Conservation (phyloP, 2,329 filamentous ascomycete species). For the Geosmithia flava region DNA sequence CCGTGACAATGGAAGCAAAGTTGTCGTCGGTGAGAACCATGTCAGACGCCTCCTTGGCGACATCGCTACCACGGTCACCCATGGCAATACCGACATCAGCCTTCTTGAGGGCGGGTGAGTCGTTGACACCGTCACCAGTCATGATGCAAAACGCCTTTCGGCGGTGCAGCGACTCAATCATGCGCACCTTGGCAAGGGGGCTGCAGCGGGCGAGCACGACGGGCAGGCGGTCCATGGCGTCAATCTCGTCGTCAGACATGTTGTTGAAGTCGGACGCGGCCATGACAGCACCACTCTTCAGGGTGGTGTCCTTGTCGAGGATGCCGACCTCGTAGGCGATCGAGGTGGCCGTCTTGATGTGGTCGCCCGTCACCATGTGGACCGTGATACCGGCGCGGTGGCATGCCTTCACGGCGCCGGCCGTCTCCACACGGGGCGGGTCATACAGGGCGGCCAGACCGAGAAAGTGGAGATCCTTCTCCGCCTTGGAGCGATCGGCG, state of each 20-base stretch:
- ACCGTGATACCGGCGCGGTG: slow-evolving; percentile 50
- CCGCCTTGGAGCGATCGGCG: slow-evolving; percentile 38
- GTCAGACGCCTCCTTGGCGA: slow-evolving; percentile 71
- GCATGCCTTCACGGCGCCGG: slow-evolving; percentile 45
- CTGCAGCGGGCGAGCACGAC: slow-evolving; percentile 59
- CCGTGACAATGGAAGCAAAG: slow-evolving; percentile 70
- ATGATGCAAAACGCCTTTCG: slow-evolving; percentile 58
- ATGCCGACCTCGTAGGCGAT: slow-evolving; percentile 57
- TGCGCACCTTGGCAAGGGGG: slow-evolving; percentile 60
- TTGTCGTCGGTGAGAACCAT: slow-evolving; percentile 85
- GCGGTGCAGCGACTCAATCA: slow-evolving; percentile 62
- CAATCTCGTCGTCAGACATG: slow-evolving; percentile 49
- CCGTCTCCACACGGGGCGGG: slow-evolving; percentile 56
- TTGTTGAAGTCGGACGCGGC: slow-evolving; percentile 50
- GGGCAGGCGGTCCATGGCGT: slow-evolving; percentile 46
- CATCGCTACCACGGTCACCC: slow-evolving; percentile 58
- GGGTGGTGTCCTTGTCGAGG: slow-evolving; percentile 22
- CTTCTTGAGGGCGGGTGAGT: slow-evolving; percentile 59
- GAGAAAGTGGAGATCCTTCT: slow-evolving; percentile 48
- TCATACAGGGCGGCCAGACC: slow-evolving; percentile 63
- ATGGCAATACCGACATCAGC: slow-evolving; percentile 68
- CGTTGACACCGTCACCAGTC: slow-evolving; percentile 67
- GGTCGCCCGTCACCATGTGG: slow-evolving; percentile 60
- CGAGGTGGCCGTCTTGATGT: slow-evolving; percentile 53
- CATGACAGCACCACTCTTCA: slow-evolving; percentile 39